Evolutionary conservation across 331 rosid species (phyloP), one percentile per base, ranked within the genome.

Genomic region (Erythrophleum ivorense): DNA sequence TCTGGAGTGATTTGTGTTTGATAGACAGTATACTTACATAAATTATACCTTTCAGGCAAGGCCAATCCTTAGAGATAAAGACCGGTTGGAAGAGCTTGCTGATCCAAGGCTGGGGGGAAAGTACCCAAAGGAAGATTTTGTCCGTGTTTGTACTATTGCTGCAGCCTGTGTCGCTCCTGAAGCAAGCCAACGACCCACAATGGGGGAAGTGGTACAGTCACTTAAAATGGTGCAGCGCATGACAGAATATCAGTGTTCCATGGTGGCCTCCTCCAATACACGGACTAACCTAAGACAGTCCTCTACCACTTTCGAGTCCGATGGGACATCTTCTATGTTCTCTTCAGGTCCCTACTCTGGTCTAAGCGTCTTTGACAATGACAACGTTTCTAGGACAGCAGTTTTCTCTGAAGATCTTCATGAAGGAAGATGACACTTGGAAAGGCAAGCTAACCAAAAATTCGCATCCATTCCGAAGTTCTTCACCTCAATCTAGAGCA

Each of bases 201-300:
- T 94, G 97, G 98, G 98, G 31, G 98, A 94, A 87, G 98, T 94
- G 84, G 97, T 94, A 40, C 98, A 92, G 77, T 92, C 98, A 49
- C 97, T 94, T 77, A 94, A 92, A 86, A 94, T 94, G 98, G 98
- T 94, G 81, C 97, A 92, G 85, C 93, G 97, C 5, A 79, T 91
- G 60, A 80, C 93, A 1, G 98, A 94, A 69, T 62, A 88, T 50
- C 94, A 89, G 40, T 91, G 90, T 76, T 73, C 94, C 49, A 34
- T 48, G 60, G 46, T 89, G 76, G 74, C 91, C 75, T 53, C 97
- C 66, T 86, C 94, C 80, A 91, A 85, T 80, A 87, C 88, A 53
- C 79, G 88, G 80, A 91, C 92, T 52, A 94, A 94, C 74, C 50
- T 88, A 60, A 84, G 89, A 86, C 97, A 90, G 78, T 94, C 94